Conservation (phyloP, 2,329 filamentous ascomycete species). For the Diaporthe eres region DNA sequence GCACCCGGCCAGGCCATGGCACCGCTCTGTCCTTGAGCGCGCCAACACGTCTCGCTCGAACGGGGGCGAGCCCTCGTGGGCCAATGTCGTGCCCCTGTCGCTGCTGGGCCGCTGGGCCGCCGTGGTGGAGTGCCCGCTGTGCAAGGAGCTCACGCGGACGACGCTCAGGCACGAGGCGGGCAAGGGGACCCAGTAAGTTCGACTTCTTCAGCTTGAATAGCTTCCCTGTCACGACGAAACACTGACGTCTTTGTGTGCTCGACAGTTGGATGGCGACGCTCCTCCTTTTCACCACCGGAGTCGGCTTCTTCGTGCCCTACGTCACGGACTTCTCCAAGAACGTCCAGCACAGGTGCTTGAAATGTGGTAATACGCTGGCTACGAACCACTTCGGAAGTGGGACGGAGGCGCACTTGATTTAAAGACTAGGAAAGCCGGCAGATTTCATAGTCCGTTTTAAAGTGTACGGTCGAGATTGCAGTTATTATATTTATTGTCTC, state of each 20-base stretch:
- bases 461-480: no score
- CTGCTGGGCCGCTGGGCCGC: constrained; percentile 36
- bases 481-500: no score
- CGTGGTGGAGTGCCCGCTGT: constrained; percentile 37
- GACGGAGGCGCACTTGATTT: constrained; percentile 16
- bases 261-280: constrained; percentile 13
- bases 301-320: constrained; percentile 10
- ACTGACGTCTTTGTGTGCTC: neutral
- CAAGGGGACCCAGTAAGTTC: neutral
- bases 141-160: constrained; percentile 24
- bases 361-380: constrained; percentile 3
- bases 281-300: constrained; percentile 16
- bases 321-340: constrained; percentile 23
- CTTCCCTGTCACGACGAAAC: rapidly evolving
- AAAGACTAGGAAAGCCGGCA: no score
- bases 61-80: constrained; percentile 66
- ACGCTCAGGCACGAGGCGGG: neutral
- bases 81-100: constrained; percentile 36
- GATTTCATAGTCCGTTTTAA: no score
- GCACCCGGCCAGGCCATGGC: neutral
- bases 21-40: neutral
- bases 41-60: neutral
- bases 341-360: constrained; percentile 17
- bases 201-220: rapidly evolving
- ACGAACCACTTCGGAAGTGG: constrained; percentile 23